Base-by-base conservation (phyloP, 2,329 filamentous ascomycete genomes). In the Coleophoma eucalyptorum region DNA sequence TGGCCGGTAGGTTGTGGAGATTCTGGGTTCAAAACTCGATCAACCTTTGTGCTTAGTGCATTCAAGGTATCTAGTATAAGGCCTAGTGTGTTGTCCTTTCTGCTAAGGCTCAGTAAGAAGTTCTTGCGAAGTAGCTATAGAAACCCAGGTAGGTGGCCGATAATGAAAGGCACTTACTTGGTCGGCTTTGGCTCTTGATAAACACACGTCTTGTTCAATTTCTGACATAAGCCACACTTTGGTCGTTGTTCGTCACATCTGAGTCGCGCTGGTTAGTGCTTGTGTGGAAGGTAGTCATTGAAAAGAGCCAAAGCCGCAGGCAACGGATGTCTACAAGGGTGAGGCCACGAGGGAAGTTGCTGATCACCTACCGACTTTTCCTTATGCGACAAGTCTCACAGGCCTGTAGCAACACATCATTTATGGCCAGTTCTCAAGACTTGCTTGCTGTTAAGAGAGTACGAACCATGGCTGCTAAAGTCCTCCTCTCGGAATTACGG, bases 161-260 rank as follows among this genome's bases (percentile, higher is more conserved):
- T 8, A 34, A 35, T 8, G 16, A 35, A 15, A n/a, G 5, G 12
- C n/a, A 26, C 32, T 19, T 37, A 46, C 44, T 46, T 46, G 32
- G 44, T 46, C 12, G 44, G 44, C 44, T 46, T 46, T 11, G 44
- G 26, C 32, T 46, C 44, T 46, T 38, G 44, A 16, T 46, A 46
- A 11, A 35, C 15, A n/a, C 44, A 46, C 10, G 15, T 18, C 18
- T 13, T 46, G 32, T 19, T n/a, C 34, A 46, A 11, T 8, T 38
- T 35, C 18, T 38, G 44, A 16, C 44, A 46, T 11, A 46, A 5
- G n/a, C 44, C 44, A 26, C 44, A 46, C 10, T 26, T 26, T 37
- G 44, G 44, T 15, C 32, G 15, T 26, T 46, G 32, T 26, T 46
- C 44, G 4, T 46, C 44, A 26, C 44, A 46, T 16, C 34, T 32